Percentiles rank a stretch among this genome's conserved stretches.
Conservation (phyloP, 345 rosid species). For the Limnanthes douglasii region DNA sequence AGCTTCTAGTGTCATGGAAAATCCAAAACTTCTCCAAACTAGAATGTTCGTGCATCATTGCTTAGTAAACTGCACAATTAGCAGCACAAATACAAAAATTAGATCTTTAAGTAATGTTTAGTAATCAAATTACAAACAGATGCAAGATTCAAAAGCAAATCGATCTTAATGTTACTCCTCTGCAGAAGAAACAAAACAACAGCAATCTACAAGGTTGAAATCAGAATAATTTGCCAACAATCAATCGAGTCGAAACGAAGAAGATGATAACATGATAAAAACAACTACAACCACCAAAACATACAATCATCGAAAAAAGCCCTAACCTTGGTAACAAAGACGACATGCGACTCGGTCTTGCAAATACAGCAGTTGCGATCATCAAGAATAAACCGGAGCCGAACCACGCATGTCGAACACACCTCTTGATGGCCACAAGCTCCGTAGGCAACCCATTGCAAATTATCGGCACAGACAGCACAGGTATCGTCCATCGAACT, state of each 20-base stretch:
- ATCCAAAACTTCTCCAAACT: too few relatives aligned
- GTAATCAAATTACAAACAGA: not conserved
- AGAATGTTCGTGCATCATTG: too few relatives aligned
- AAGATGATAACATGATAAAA: not conserved
- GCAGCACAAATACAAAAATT: too few relatives aligned
- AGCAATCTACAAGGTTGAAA: not conserved
- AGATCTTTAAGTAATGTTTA: too few relatives aligned
- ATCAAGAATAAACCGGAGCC: constrained; percentile 79
- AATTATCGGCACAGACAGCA: constrained; percentile 82
- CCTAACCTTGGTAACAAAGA: constrained; percentile 85
- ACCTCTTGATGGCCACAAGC: constrained; percentile 82
- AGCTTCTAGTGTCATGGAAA: too few relatives aligned
- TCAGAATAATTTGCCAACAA: not conserved
- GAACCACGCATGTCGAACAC: constrained; percentile 84
- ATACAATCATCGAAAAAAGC: constrained; percentile 1
- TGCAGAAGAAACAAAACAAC: too few relatives aligned
- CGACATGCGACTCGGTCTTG: constrained; percentile 37
- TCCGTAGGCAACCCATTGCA: constrained; percentile 92
- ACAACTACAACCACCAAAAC: not conserved
- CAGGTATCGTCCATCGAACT: constrained; percentile 95
- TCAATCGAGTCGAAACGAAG: not conserved
- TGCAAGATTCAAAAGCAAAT: not conserved
- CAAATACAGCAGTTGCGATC: constrained; percentile 82
- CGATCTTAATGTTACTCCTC: not conserved
- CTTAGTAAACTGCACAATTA: too few relatives aligned